These are phyloP conservation scores for Suillus subluteus DNA, from an alignment of 768 basidiomycete genomes.

Conservation along the genomic window DNA sequence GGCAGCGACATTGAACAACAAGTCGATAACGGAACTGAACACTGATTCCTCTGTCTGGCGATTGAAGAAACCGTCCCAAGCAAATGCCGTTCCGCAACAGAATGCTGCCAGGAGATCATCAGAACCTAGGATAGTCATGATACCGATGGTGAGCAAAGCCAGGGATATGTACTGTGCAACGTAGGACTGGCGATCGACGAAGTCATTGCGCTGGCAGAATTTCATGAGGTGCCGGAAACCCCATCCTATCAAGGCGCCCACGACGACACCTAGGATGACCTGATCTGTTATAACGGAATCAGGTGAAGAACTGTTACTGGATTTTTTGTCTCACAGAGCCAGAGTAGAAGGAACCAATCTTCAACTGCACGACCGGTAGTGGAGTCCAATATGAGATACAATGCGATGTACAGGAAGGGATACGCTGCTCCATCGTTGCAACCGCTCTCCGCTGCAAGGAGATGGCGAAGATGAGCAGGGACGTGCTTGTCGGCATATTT, in stretches of 20 bases:
- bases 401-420: constrained; percentile 88
- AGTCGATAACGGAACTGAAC: constrained; percentile 94
- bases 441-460: constrained; percentile 78
- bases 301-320: constrained; percentile 8
- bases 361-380: constrained; percentile 66
- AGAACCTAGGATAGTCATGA: constrained; percentile 82
- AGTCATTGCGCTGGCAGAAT: constrained; percentile 82
- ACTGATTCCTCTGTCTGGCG: constrained; percentile 92
- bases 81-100: constrained; percentile 93
- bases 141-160: constrained; percentile 83
- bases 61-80: constrained; percentile 96
- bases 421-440: constrained; percentile 98
- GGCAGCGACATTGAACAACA: constrained; percentile 93
- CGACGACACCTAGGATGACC: constrained; percentile 71
- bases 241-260: constrained; percentile 78
- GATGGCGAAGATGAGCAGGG: constrained; percentile 73
- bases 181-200: constrained; percentile 94
- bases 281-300: constrained; percentile 56
- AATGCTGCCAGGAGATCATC: constrained; percentile 96
- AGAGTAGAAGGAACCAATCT: constrained; percentile 87
- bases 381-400: constrained; percentile 81
- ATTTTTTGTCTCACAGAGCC: constrained; percentile 68
- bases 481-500: constrained; percentile 99
- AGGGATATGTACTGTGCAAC: constrained; percentile 90
- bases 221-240: constrained; percentile 90